Evolutionary conservation across 345 rosid species (phyloP).

Genomic region (Salix udensis): DNA sequence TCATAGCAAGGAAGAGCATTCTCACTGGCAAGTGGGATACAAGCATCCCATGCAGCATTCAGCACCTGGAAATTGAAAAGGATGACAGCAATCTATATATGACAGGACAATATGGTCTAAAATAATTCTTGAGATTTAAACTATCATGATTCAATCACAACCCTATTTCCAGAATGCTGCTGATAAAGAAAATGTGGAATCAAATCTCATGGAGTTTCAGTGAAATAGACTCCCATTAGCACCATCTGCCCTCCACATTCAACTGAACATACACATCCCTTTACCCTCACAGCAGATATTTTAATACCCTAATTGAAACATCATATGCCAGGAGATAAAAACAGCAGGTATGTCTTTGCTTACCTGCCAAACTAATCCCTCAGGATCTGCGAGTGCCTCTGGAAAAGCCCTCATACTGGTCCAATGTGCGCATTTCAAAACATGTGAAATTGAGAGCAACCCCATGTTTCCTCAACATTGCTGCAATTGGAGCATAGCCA

Average conservation of each 20-base stretch:
- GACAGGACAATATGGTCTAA: background rate
- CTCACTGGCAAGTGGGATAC: constrained; percentile 62
- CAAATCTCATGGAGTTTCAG: background rate
- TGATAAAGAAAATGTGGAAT: background rate
- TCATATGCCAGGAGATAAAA: background rate
- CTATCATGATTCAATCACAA: background rate
- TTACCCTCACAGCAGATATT: background rate
- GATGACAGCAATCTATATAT: background rate
- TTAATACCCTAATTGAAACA: background rate
- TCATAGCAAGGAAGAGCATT: constrained; percentile 73
- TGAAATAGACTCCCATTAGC: background rate
- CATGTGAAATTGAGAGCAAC: constrained; percentile 65
- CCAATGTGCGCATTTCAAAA: constrained; percentile 48
- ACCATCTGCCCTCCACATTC: background rate
- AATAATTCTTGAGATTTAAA: background rate
- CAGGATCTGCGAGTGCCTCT: constrained; percentile 69
- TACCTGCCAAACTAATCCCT: constrained; percentile 89
- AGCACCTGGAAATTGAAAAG: constrained; percentile 47
- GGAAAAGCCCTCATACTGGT: constrained; percentile 55
- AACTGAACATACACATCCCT: background rate
- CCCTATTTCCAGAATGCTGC: background rate
- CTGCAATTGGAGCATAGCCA: constrained; percentile 73
- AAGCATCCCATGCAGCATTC: constrained; percentile 85
- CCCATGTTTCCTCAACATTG: constrained; percentile 70
- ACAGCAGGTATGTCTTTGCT: background rate